These are phyloP conservation scores for Magnolia changhungtana DNA, from an alignment of 164 flowering plant species.

Conservation along the genomic window DNA sequence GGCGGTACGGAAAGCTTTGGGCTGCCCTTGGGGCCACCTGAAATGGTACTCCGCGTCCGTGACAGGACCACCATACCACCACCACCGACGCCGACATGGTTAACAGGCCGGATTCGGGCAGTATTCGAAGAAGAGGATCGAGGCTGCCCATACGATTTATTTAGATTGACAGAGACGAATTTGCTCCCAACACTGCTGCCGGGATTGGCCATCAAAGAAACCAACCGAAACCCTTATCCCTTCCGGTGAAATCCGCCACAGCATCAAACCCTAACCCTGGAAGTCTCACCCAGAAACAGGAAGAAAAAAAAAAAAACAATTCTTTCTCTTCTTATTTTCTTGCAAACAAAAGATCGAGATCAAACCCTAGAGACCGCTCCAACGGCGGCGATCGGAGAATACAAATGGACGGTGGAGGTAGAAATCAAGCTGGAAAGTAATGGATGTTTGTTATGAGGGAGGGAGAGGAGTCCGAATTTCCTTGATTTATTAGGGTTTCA, in stretches of 20 bases:
- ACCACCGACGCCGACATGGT: conserved; percentile 35
- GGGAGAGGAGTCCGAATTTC: not conserved
- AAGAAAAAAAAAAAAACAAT: not conserved
- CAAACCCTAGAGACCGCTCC: conserved; percentile 15
- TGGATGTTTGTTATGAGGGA: conserved; percentile 4
- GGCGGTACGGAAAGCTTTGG: conserved; percentile 89
- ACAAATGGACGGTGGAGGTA: not conserved
- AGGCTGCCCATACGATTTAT: conserved; percentile 80
- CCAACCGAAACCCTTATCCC: conserved; percentile 15
- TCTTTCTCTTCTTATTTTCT: not conserved
- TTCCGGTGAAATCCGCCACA: conserved; percentile 31
- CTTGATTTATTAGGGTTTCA: not conserved
- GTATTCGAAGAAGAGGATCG: conserved; percentile 14
- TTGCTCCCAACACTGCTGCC: conserved; percentile 47
- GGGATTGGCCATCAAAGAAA: conserved; percentile 70
- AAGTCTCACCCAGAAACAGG: conserved; percentile 3
- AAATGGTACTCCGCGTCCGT: conserved; percentile 43
- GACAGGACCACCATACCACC: conserved; percentile 93
- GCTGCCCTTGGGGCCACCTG: conserved; percentile 48
- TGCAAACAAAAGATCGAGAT: conserved; percentile 8
- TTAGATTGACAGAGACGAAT: conserved; percentile 90
- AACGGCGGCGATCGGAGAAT: conserved; percentile 14
- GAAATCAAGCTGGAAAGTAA: not conserved
- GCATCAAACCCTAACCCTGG: conserved; percentile 40
- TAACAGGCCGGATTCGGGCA: conserved; percentile 26